Conservation (phyloP, 371 early-diverging fungal genomes). For the Mucor indicus region DNA sequence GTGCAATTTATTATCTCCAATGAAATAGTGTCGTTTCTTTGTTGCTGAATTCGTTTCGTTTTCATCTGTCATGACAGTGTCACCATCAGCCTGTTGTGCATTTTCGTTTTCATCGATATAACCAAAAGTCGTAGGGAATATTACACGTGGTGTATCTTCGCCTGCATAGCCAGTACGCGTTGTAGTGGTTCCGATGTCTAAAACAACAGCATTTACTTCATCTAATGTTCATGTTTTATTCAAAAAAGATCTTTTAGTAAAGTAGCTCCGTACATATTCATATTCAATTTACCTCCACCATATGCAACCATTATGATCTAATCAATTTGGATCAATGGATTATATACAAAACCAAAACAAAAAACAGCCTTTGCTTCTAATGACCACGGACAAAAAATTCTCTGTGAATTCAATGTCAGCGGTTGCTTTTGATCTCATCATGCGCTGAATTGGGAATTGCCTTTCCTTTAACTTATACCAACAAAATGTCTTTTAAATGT, state of each 20-base stretch:
- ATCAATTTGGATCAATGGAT: not conserved
- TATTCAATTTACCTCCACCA: slow-evolving; percentile 58
- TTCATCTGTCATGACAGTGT: slow-evolving; percentile 28
- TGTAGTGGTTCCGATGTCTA: slow-evolving; percentile 86
- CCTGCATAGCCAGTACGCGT: slow-evolving; percentile 95
- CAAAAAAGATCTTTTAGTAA: not conserved
- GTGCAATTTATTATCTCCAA: slow-evolving; percentile 79
- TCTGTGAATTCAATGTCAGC: too few relatives aligned
- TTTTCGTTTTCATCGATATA: slow-evolving; percentile 11
- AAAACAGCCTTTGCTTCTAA: not conserved
- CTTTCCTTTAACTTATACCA: too few relatives aligned
- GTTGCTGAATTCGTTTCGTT: not conserved
- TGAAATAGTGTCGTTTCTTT: slow-evolving; percentile 48
- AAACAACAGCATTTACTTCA: slow-evolving; percentile 89
- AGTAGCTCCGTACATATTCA: not conserved
- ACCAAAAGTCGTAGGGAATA: slow-evolving; percentile 71
- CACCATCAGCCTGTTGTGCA: slow-evolving; percentile 16
- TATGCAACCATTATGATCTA: slow-evolving; percentile 56
- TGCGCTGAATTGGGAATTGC: too few relatives aligned
- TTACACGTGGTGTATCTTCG: slow-evolving; percentile 86
- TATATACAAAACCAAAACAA: not conserved
- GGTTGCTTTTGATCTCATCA: too few relatives aligned
- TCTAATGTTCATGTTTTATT: slow-evolving; percentile 54
- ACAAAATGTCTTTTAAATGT: slow-evolving; percentile 37
- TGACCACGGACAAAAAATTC: too few relatives aligned